Evolutionary conservation across 2,329 filamentous ascomycete genomes (phyloP).

Genomic region (Aspergillus fischeri): DNA sequence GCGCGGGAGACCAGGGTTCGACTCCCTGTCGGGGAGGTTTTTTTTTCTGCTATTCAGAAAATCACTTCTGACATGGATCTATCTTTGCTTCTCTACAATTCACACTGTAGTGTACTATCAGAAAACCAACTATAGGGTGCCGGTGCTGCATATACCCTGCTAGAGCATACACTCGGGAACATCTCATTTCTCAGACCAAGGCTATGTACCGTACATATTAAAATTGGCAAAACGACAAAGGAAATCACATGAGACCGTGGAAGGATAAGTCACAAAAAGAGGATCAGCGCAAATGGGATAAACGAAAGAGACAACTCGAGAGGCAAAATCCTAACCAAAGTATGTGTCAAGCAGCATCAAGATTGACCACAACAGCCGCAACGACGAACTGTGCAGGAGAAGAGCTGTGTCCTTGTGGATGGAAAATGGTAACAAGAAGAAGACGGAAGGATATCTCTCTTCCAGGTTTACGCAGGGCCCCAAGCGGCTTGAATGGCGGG

Average conservation of each 20-base stretch:
- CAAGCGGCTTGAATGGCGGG: background rate
- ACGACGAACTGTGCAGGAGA: slow-evolving; percentile 2
- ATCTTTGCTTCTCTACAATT: background rate
- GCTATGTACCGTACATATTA: slow-evolving; percentile 12
- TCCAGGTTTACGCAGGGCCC: slow-evolving; percentile 11
- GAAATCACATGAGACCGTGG: background rate
- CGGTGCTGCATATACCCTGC: background rate
- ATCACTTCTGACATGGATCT: no score
- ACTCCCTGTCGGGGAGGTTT: background rate
- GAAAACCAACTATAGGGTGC: background rate
- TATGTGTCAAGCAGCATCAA: background rate
- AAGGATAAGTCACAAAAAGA: slow-evolving; percentile 3
- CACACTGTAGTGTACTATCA: background rate
- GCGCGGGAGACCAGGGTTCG: background rate
- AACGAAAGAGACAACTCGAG: slow-evolving; percentile 8
- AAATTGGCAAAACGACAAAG: slow-evolving; percentile 4
- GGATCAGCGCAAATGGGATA: slow-evolving; percentile 1
- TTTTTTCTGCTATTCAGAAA: background rate
- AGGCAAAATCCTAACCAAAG: background rate
- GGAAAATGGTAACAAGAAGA: background rate
- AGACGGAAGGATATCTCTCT: slow-evolving; percentile 1
- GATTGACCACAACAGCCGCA: slow-evolving; percentile 7
- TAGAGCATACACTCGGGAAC: background rate
- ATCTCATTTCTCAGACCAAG: background rate
- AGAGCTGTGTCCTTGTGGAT: background rate